These are phyloP conservation scores for Prunus armeniaca DNA, from an alignment of 306 rosid genomes.

Conservation along the genomic window DNA sequence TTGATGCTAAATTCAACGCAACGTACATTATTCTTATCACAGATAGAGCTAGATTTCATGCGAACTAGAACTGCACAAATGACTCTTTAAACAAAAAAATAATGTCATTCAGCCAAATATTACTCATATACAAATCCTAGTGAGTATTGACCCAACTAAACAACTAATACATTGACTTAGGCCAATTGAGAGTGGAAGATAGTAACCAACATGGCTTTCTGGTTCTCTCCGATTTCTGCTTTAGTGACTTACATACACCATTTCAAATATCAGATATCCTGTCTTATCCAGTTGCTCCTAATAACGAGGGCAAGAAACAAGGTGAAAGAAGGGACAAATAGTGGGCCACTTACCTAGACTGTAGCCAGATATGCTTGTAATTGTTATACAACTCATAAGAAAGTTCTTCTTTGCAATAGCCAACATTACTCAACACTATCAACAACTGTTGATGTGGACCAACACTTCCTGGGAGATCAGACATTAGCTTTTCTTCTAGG, in stretches of 20 bases:
- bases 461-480: constrained; percentile 57
- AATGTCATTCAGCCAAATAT: neutral
- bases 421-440: constrained; percentile 86
- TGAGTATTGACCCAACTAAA: neutral
- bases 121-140: neutral
- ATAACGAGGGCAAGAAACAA: neutral
- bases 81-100: neutral
- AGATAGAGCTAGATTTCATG: neutral
- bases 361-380: constrained; percentile 81
- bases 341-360: constrained; percentile 57
- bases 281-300: neutral
- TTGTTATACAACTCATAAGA: constrained; percentile 75
- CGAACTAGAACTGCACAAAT: neutral
- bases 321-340: neutral
- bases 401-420: constrained; percentile 96
- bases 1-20: neutral
- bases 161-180: neutral
- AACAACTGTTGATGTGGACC: constrained; percentile 81
- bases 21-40: neutral
- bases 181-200: neutral
- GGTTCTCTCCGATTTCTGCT: neutral
- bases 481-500: constrained; percentile 44
- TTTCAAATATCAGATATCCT: neutral
- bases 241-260: neutral
- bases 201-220: neutral